A percentile compares a stretch with the other conserved stretches of the same genome.
Evolutionary conservation across 2,329 filamentous ascomycete species (phyloP).

Genomic region (Pseudogymnoascus sp.): DNA sequence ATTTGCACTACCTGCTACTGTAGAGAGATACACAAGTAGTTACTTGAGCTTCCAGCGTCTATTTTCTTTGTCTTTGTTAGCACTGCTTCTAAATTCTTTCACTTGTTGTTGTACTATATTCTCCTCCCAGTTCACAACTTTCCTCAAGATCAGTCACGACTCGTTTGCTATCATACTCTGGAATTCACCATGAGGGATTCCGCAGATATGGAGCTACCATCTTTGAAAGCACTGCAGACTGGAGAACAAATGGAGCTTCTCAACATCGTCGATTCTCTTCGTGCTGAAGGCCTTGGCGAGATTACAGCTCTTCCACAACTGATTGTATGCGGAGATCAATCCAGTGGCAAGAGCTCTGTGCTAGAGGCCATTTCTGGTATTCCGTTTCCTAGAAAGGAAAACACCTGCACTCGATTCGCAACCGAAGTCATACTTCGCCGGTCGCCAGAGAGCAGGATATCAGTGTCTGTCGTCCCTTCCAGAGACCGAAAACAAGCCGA

Average conservation of each 20-base stretch:
- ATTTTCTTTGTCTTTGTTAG: neutral
- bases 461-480: slow-evolving; percentile 15
- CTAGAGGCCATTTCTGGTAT: slow-evolving; percentile 31
- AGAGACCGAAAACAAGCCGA: slow-evolving; percentile 12
- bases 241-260: slow-evolving; percentile 49
- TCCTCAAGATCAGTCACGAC: neutral
- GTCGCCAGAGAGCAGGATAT: slow-evolving; percentile 1
- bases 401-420: slow-evolving; percentile 37
- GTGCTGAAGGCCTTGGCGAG: slow-evolving; percentile 22
- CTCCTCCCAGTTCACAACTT: neutral
- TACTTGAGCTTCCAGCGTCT: neutral
- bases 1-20: neutral
- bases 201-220: slow-evolving; percentile 12
- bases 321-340: slow-evolving; percentile 36
- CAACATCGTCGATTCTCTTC: slow-evolving; percentile 49
- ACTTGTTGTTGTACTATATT: no score
- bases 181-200: slow-evolving; percentile 11
- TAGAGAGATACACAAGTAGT: neutral
- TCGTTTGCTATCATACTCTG: neutral
- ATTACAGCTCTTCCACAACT: slow-evolving; percentile 35
- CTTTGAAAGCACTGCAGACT: slow-evolving; percentile 15
- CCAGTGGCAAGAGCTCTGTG: slow-evolving; percentile 32
- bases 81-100: neutral
- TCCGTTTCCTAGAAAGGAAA: slow-evolving; percentile 33
- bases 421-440: slow-evolving; percentile 36